Conservation (phyloP, 495 filamentous ascomycete genomes). For the Penicillium atrosanguineum region DNA sequence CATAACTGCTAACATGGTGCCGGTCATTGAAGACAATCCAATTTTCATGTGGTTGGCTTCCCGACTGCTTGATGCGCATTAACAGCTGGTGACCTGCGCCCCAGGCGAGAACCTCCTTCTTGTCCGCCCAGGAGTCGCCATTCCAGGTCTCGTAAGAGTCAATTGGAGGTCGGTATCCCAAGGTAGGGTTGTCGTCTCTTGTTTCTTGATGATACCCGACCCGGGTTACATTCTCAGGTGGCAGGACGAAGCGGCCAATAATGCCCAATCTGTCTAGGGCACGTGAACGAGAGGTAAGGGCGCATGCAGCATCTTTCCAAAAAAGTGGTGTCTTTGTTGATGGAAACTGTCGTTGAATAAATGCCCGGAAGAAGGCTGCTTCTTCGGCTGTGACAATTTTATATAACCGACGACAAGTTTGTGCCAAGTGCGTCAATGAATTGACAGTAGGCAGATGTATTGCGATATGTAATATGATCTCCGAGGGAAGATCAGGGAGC, state of each 20-base stretch:
- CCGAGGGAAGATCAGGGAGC: conserved; percentile 57
- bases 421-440: conserved; percentile 45
- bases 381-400: conserved; percentile 52
- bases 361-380: conserved; percentile 50
- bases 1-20: conserved; percentile 52
- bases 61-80: conserved; percentile 41
- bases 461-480: conserved; percentile 58
- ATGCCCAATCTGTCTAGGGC: conserved; percentile 60
- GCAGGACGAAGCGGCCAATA: conserved; percentile 52
- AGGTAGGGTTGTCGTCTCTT: conserved; percentile 52
- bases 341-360: conserved; percentile 55
- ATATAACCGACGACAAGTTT: conserved; percentile 50
- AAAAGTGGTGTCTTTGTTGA: conserved; percentile 37
- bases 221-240: conserved; percentile 30
- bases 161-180: conserved; percentile 61
- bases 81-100: conserved; percentile 59
- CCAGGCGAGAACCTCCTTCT: conserved; percentile 58
- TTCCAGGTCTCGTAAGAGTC: conserved; percentile 59
- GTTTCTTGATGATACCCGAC: conserved; percentile 28
- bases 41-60: conserved; percentile 16
- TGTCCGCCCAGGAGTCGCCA: conserved; percentile 48
- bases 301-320: conserved; percentile 53
- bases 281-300: conserved; percentile 55
- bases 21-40: conserved; percentile 55
- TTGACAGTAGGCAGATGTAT: conserved; percentile 52